Evolutionary conservation across 225 moss, liverwort and hornwort species (phyloP).

Genomic region (Marchantia paleacea): DNA sequence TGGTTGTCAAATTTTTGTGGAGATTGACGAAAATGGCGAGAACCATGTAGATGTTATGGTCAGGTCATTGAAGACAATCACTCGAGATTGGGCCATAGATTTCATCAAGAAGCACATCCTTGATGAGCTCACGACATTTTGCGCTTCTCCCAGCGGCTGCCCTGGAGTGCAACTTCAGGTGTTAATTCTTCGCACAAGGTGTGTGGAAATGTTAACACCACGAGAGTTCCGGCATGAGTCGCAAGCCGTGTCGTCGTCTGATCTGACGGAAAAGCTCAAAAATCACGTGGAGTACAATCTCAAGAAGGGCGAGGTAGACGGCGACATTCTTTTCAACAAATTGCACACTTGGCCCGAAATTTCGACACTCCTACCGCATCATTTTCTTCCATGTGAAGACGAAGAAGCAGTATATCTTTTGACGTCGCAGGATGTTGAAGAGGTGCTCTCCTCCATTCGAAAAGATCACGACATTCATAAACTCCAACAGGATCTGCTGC

Average conservation of each 20-base stretch:
- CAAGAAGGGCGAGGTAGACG: too few species aligned
- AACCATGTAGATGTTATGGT: not conserved
- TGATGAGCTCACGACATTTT: not conserved
- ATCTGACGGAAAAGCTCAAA: not conserved
- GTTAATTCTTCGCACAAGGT: not conserved
- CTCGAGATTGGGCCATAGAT: not conserved
- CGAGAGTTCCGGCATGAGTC: not conserved
- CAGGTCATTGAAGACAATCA: not conserved
- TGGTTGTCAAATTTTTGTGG: not conserved
- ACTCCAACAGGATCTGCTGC: too few species aligned
- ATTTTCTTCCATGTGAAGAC: too few species aligned
- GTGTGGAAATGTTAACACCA: not conserved
- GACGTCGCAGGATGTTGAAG: too few species aligned
- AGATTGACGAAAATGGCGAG: not conserved
- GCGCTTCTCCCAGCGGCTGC: not conserved
- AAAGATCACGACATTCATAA: too few species aligned
- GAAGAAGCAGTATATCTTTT: too few species aligned
- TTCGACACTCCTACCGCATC: too few species aligned
- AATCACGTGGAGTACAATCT: not conserved
- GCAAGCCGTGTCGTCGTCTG: not conserved
- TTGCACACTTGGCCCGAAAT: too few species aligned
- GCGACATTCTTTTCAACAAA: too few species aligned
- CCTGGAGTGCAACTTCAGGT: not conserved
- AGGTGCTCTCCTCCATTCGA: too few species aligned
- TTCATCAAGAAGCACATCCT: not conserved